A percentile compares a stretch with the other conserved stretches of the same genome.
phyloP scores from a whole-genome alignment of 768 basidiomycete species.

The Suillus variegatus region DNA sequence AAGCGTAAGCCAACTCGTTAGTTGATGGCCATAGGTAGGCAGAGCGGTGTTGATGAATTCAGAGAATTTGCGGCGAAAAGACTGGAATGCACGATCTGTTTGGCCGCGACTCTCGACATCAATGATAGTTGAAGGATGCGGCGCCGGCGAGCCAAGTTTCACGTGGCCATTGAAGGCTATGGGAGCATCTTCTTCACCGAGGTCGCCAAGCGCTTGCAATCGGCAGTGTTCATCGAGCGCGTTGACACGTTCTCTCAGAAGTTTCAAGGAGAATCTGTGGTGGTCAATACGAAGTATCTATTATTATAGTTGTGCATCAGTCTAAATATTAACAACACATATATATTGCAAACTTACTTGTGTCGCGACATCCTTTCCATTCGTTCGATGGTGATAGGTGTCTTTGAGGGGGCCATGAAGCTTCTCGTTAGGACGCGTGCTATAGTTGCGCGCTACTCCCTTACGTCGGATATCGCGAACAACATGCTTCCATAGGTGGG shows the following conservation, averaged over 20 bases:
- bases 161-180: background rate
- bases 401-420: slow-evolving; percentile 30
- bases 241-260: slow-evolving; percentile 5
- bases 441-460: slow-evolving; percentile 33
- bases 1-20: slow-evolving; percentile 5
- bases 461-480: slow-evolving; percentile 34
- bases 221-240: slow-evolving; percentile 14
- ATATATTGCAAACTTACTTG: slow-evolving; percentile 25
- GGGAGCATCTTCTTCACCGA: background rate
- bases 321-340: background rate
- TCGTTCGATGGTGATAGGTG: slow-evolving; percentile 30
- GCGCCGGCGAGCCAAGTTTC: slow-evolving; percentile 1
- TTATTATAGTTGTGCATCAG: too few relatives aligned
- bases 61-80: background rate
- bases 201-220: slow-evolving; percentile 15
- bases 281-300: slow-evolving; percentile 10
- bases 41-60: slow-evolving; percentile 7
- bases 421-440: slow-evolving; percentile 34
- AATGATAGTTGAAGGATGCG: background rate
- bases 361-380: slow-evolving; percentile 32
- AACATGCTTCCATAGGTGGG: slow-evolving; percentile 34
- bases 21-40: slow-evolving; percentile 1
- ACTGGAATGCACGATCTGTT: background rate
- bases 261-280: slow-evolving; percentile 8
- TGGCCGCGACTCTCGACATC: background rate